Conservation (phyloP, 371 early-diverging fungal genomes). For the Rhizopus arrhizus region DNA sequence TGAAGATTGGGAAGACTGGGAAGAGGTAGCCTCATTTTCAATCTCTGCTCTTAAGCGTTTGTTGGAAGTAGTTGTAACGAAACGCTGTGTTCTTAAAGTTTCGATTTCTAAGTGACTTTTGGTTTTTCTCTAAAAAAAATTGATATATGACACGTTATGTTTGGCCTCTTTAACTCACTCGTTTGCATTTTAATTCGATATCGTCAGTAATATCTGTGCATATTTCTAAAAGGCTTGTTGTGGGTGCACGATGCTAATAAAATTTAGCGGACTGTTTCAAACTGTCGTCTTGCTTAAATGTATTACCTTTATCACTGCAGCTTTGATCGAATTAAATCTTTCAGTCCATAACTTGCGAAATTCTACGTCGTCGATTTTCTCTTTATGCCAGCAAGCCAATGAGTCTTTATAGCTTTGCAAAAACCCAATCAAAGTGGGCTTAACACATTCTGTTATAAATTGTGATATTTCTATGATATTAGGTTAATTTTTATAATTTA, state of each 20-base stretch:
- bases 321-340: too few relatives aligned
- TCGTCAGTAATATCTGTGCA: conserved; percentile 8
- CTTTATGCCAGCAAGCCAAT: not conserved
- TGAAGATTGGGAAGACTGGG: conserved; percentile 17
- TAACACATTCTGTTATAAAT: not conserved
- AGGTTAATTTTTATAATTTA: too few relatives aligned
- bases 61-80: conserved; percentile 8
- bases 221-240: too few relatives aligned
- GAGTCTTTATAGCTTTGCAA: not conserved
- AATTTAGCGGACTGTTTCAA: too few relatives aligned
- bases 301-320: too few relatives aligned
- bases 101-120: conserved; percentile 16
- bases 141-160: conserved; percentile 15
- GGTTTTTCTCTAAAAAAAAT: conserved; percentile 7
- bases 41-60: conserved; percentile 15
- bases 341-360: too few relatives aligned
- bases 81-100: conserved; percentile 12
- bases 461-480: not conserved
- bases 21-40: conserved; percentile 12
- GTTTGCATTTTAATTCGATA: conserved; percentile 11
- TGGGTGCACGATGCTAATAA: too few relatives aligned
- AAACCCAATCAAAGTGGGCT: not conserved
- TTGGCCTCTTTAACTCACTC: conserved; percentile 14
- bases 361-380: not conserved
- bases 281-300: too few relatives aligned